Base-by-base conservation (phyloP, 257 asterid genomes). In the Solanum gracilifrons region DNA sequence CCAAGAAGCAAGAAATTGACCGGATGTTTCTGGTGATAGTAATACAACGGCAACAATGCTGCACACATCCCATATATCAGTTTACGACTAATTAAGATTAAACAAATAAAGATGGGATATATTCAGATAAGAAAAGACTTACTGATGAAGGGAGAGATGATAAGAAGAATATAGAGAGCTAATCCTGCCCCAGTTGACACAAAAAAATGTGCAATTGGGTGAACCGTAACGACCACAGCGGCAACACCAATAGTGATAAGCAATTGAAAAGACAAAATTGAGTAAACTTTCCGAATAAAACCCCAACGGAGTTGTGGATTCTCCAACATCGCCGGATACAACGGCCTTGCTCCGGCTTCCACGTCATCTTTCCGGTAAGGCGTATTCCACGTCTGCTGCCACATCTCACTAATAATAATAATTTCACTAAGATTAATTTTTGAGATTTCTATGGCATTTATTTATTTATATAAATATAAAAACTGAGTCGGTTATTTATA, bases 21-120 rank as follows among this genome's bases (percentile, higher is more conserved):
- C 15, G 99, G 98, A 89, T 97, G 98, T 88, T 23, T 92, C 96
- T 94, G 95, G 92, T 93, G 87, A 88, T 93, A 95, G 89, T 91
- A 94, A 86, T 89, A 93, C 93, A 96, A 79, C 4, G 98, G 98
- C 3, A 89, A 93, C 87, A 97, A 69, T 58, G 91, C 98, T 95
- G 97, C 96, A 88, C 1, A 62, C 7, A 62, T 21, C 2, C 7
- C 2, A 33, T 21, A 41, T 10, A 46, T 46, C 55, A 64, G 29
- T 27, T 35, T 12, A 12, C 13, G 2, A 39, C 5, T 68, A 69
- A 69, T 27, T 60, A 85, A 43, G 12, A 39, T 69, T 11, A 27
- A 27, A 25, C 23, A 27, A 9, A 5, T 46, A 15, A 2, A 39
- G 9, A 37, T 1, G 11, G 41, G 12, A 1, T 4, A 12, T 16